A percentile compares a stretch with the other conserved stretches of the same genome.
phyloP scores from a whole-genome alignment of 139 green algal genomes.

The Volvox reticuliferus region DNA sequence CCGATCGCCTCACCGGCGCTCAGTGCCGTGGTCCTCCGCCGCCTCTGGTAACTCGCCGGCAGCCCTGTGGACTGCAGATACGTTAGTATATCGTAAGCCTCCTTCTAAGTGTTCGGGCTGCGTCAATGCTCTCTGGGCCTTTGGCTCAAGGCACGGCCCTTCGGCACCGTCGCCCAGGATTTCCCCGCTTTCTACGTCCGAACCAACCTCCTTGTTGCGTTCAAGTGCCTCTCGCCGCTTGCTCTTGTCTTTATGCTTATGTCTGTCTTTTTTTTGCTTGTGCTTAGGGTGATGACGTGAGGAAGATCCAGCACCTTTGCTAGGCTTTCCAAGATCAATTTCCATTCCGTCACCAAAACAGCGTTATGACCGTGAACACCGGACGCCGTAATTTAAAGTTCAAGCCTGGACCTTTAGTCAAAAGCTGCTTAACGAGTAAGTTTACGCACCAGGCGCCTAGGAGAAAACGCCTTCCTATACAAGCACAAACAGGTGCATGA shows the following conservation, averaged over 20 bases:
- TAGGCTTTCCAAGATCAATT: neutral
- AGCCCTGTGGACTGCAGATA: slow-evolving; percentile 41
- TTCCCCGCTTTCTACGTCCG: slow-evolving; percentile 48
- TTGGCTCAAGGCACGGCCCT: neutral
- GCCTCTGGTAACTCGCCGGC: slow-evolving; percentile 16
- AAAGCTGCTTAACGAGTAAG: no score
- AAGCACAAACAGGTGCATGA: no score
- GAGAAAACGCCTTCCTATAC: no score
- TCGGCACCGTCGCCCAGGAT: slow-evolving; percentile 20
- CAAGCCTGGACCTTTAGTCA: no score
- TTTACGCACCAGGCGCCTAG: no score
- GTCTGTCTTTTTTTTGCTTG: slow-evolving; percentile 31
- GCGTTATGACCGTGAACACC: no score
- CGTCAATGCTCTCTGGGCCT: neutral
- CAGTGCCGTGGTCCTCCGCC: neutral
- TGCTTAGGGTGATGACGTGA: slow-evolving; percentile 15
- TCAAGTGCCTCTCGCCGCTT: neutral
- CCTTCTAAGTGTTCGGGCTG: neutral
- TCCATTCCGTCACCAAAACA: neutral
- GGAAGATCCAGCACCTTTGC: neutral
- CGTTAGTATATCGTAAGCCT: neutral
- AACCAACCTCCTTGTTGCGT: slow-evolving; percentile 47
- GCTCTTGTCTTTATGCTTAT: slow-evolving; percentile 38
- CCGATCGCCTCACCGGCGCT: neutral
- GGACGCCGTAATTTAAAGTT: no score